Percentiles rank a stretch among this genome's conserved stretches.
Evolutionary conservation across 2,329 filamentous ascomycete species (phyloP).

Genomic region (Diaporthe caulivora): DNA sequence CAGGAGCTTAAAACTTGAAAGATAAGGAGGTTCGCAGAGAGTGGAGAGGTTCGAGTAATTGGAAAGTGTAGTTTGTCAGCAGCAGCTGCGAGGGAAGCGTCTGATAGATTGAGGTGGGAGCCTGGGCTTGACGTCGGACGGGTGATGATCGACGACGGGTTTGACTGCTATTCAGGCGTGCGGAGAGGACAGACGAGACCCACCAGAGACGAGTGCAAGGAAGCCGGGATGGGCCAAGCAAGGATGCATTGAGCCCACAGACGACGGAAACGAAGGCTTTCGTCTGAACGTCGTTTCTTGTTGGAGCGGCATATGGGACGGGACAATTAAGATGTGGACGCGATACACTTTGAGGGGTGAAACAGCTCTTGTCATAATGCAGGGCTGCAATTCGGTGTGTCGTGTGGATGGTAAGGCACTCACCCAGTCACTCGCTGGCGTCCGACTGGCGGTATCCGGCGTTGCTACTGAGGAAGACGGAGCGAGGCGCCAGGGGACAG

Average conservation of each 20-base stretch:
- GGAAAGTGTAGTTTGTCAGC: neutral
- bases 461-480: neutral
- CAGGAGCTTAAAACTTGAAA: neutral
- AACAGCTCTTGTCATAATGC: constrained; percentile 20
- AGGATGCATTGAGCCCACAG: constrained; percentile 25
- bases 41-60: neutral
- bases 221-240: constrained; percentile 11
- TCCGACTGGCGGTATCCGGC: neutral
- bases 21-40: neutral
- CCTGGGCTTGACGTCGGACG: constrained; percentile 12
- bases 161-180: neutral
- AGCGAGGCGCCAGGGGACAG: neutral
- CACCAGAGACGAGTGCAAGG: neutral
- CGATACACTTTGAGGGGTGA: constrained; percentile 12
- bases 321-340: neutral
- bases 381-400: neutral
- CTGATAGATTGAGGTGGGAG: constrained; percentile 14
- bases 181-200: neutral
- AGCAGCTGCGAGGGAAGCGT: neutral
- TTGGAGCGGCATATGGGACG: constrained; percentile 16
- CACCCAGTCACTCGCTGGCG: neutral
- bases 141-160: constrained; percentile 4
- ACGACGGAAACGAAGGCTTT: constrained; percentile 29
- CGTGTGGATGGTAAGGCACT: neutral
- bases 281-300: constrained; percentile 30